phyloP scores from a whole-genome alignment of 2,329 filamentous ascomycete genomes.

The Ophiocordyceps camponoti-rufipedis region DNA sequence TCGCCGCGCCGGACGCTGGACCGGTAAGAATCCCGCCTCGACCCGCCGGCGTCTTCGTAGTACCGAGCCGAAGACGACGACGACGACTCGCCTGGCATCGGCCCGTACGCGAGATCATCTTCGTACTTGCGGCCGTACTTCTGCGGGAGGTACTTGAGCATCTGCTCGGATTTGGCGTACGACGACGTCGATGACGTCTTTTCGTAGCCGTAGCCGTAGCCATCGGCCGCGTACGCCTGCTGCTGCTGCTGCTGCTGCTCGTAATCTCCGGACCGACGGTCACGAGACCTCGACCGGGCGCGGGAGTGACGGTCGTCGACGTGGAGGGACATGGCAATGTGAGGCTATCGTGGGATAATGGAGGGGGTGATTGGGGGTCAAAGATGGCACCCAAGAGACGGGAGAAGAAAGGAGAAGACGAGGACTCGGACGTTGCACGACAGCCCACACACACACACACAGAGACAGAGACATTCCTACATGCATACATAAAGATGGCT shows the following conservation, averaged over 20 bases:
- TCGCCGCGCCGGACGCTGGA: too few relatives aligned
- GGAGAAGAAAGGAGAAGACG: not conserved
- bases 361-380: not conserved
- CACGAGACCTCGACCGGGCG: conserved; percentile 4
- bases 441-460: too few relatives aligned
- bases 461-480: too few relatives aligned
- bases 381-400: not conserved
- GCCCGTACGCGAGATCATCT: conserved; percentile 33
- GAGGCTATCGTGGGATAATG: too few relatives aligned
- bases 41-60: not conserved
- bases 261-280: conserved; percentile 5
- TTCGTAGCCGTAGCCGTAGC: too few relatives aligned
- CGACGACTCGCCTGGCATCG: not conserved
- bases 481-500: not conserved
- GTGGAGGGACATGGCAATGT: conserved; percentile 13
- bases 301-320: conserved; percentile 18
- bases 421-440: not conserved
- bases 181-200: not conserved
- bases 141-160: conserved; percentile 25
- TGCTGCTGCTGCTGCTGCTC: conserved; percentile 13
- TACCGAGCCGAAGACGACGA: not conserved
- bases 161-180: conserved; percentile 13
- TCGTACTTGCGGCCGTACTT: conserved; percentile 27
- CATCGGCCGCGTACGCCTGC: not conserved
- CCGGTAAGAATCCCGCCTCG: not conserved